Conservation (phyloP, 805 yeast genomes). For the Jamesozyma hellenica region DNA sequence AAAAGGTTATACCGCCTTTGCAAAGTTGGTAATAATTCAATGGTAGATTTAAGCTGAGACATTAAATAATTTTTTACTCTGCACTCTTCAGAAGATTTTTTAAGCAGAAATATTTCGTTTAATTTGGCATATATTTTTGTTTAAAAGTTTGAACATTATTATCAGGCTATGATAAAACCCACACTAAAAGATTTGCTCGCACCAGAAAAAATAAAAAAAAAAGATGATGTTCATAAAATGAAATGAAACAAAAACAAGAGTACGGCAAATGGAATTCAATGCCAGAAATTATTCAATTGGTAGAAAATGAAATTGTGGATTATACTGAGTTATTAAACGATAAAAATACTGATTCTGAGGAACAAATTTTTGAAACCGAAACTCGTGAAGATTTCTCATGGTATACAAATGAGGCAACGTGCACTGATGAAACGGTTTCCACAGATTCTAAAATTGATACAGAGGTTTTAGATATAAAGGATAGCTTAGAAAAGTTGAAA, state of each 20-base stretch:
- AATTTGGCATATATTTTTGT: too few species aligned
- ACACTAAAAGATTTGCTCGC: too few species aligned
- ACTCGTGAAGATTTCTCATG: not conserved
- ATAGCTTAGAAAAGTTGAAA: not conserved
- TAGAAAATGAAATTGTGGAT: not conserved
- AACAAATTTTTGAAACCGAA: not conserved
- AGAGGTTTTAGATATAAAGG: not conserved
- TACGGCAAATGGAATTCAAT: too few species aligned
- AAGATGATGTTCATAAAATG: too few species aligned
- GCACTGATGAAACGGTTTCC: too few species aligned
- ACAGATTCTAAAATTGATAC: not conserved
- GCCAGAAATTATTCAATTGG: not conserved
- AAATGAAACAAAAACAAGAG: too few species aligned
- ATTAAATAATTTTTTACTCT: too few species aligned
- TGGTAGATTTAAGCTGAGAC: conserved; percentile 1
- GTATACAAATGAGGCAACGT: too few species aligned
- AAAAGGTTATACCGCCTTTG: conserved; percentile 34
- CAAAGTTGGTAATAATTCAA: conserved; percentile 10
- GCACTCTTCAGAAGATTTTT: too few species aligned
- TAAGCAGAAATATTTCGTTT: too few species aligned
- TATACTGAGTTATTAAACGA: not conserved
- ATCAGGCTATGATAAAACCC: too few species aligned
- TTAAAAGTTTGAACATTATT: too few species aligned
- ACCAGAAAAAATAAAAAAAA: not conserved
- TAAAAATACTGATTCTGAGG: not conserved